Conservation (phyloP, 1,139 yeast genomes). For the Arxiozyma bovina region DNA sequence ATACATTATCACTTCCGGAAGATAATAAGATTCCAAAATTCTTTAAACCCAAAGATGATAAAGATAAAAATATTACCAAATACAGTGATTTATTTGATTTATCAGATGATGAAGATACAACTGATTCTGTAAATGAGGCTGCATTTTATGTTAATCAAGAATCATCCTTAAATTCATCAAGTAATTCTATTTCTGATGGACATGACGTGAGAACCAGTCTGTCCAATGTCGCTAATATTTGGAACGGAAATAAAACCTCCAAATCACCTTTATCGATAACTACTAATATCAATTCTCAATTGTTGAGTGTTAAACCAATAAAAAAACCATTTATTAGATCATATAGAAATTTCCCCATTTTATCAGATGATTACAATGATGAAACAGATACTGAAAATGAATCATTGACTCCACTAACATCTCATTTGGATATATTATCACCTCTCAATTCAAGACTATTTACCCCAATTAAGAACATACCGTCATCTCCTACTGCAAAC, state of each 20-base stretch:
- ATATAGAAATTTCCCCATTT: neutral
- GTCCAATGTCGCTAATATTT: neutral
- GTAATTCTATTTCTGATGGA: neutral
- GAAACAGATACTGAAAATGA: slow-evolving; percentile 3
- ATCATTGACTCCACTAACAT: neutral
- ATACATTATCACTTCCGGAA: neutral
- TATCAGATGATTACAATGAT: slow-evolving; percentile 1
- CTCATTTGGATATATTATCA: neutral
- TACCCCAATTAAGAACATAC: neutral
- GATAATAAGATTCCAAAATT: neutral
- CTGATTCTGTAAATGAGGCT: neutral
- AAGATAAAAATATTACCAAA: slow-evolving; percentile 3
- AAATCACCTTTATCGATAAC: neutral
- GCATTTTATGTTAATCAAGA: neutral
- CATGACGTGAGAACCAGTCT: neutral
- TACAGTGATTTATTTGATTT: slow-evolving; percentile 10
- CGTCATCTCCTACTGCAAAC: neutral
- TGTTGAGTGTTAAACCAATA: neutral
- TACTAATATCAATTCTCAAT: neutral
- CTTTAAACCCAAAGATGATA: too few relatives aligned
- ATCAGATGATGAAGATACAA: slow-evolving; percentile 9
- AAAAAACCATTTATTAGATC: neutral
- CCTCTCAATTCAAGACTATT: neutral
- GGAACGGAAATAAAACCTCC: neutral
- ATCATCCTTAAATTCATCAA: neutral